A percentile compares a stretch with the other conserved stretches of the same genome.
phyloP scores from a whole-genome alignment of 768 basidiomycete species.

The Suillus brevipes region DNA sequence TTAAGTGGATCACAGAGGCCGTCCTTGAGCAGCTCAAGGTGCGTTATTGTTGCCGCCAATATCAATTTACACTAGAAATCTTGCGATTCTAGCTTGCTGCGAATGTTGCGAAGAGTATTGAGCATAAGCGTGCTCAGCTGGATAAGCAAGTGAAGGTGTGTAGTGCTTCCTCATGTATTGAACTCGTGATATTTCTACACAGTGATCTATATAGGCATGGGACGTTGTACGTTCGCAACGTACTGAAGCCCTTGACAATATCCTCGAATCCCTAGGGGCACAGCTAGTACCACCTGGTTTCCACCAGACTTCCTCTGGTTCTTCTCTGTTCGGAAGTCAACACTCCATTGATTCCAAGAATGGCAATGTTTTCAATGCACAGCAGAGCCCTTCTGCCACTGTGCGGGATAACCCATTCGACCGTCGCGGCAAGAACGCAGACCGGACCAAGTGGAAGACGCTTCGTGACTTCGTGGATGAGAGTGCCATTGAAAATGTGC shows the following conservation, averaged over 20 bases:
- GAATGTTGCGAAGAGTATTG: slow-evolving; percentile 70
- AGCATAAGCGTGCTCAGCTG: slow-evolving; percentile 64
- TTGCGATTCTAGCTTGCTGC: slow-evolving; percentile 62
- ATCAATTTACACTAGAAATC: background rate
- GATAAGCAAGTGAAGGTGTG: slow-evolving; percentile 62
- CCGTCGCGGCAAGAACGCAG: slow-evolving; percentile 28
- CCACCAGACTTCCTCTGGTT: slow-evolving; percentile 62
- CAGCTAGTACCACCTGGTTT: slow-evolving; percentile 80
- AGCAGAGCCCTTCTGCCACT: slow-evolving; percentile 31
- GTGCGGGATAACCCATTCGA: slow-evolving; percentile 26
- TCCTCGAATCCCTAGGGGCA: slow-evolving; percentile 70
- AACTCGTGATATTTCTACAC: background rate
- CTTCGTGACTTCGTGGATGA: slow-evolving; percentile 86
- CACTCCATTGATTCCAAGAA: slow-evolving; percentile 46
- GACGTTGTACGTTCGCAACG: slow-evolving; percentile 62
- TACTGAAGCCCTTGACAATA: slow-evolving; percentile 59
- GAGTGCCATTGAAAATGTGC: slow-evolving; percentile 71
- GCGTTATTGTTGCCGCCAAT: slow-evolving; percentile 11
- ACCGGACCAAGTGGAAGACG: slow-evolving; percentile 74
- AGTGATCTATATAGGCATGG: slow-evolving; percentile 56
- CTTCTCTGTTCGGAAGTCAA: slow-evolving; percentile 82
- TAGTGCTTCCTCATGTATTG: slow-evolving; percentile 8
- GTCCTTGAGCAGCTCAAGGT: slow-evolving; percentile 79
- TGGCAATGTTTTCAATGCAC: slow-evolving; percentile 40
- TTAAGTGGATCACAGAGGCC: slow-evolving; percentile 74